Conservation (phyloP, 345 rosid genomes). For the Corchorus capsularis region DNA sequence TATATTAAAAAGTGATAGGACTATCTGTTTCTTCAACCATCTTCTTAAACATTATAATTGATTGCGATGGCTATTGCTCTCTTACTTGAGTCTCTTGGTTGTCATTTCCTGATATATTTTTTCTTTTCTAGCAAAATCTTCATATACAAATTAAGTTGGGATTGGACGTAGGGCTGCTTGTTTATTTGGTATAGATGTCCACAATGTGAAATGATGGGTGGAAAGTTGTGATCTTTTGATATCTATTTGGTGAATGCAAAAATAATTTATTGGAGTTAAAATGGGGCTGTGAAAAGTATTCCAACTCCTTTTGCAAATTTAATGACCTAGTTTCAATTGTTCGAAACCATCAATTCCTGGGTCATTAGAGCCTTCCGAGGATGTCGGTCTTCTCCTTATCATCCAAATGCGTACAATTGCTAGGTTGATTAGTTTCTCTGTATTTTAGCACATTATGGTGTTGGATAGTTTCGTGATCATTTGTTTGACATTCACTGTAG, state of each 20-base stretch:
- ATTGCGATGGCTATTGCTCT: not conserved
- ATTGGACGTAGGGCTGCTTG: not conserved
- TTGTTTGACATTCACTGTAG: not conserved
- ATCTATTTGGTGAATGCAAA: not conserved
- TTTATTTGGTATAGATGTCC: not conserved
- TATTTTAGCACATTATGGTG: not conserved
- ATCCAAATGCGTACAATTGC: not conserved
- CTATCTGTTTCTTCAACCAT: not conserved
- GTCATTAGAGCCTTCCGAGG: constrained; percentile 4
- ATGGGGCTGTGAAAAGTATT: not conserved
- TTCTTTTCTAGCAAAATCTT: not conserved
- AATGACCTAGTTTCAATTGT: not conserved
- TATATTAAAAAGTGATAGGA: not conserved
- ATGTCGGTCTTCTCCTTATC: not conserved
- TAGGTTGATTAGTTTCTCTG: not conserved
- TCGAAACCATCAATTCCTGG: not conserved
- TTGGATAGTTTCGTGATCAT: not conserved
- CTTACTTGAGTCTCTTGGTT: not conserved
- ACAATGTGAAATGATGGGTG: not conserved
- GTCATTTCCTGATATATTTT: not conserved
- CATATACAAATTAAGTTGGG: not conserved
- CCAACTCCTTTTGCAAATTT: not conserved
- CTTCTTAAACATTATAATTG: not conserved
- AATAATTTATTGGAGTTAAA: not conserved
- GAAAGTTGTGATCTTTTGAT: not conserved